phyloP scores from a whole-genome alignment of 225 moss, liverwort and hornwort genomes.

The Thuidium tamariscinum region DNA sequence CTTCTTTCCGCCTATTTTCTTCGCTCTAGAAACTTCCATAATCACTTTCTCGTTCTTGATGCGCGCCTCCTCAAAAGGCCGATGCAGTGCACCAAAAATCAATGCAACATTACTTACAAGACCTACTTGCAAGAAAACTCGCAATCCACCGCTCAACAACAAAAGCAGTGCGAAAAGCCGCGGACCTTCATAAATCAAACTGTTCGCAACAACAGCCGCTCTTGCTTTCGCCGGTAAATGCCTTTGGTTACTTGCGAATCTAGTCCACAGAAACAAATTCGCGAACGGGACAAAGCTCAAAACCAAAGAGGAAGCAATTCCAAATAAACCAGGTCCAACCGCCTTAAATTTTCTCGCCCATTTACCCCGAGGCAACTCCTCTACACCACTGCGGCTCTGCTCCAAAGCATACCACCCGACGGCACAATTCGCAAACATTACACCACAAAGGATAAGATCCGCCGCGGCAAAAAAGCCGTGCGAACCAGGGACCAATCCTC shows the following conservation, averaged over 20 bases:
- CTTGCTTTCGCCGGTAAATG: constrained; percentile 17
- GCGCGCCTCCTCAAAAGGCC: constrained; percentile 61
- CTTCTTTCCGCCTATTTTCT: constrained; percentile 23
- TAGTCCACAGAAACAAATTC: constrained; percentile 52
- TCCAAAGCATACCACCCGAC: constrained; percentile 53
- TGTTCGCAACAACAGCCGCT: constrained; percentile 44
- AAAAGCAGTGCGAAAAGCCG: constrained; percentile 33
- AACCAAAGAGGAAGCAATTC: constrained; percentile 20
- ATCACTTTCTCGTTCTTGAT: constrained; percentile 59
- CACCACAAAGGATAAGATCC: constrained; percentile 32
- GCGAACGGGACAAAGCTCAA: constrained; percentile 50
- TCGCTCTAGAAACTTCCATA: constrained; percentile 13
- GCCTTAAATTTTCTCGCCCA: neutral
- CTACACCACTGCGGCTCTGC: constrained; percentile 17
- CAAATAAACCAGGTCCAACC: constrained; percentile 23
- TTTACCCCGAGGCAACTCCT: constrained; percentile 1
- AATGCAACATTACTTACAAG: constrained; percentile 41
- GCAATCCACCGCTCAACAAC: constrained; percentile 46
- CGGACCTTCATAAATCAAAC: constrained; percentile 51
- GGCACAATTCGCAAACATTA: constrained; percentile 52
- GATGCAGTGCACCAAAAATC: constrained; percentile 50
- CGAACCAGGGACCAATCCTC: constrained; percentile 26
- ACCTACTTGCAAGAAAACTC: constrained; percentile 26
- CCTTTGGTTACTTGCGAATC: constrained; percentile 33
- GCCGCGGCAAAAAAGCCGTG: constrained; percentile 30